These are phyloP conservation scores for Yamadazyma oceani DNA, from an alignment of 1,139 yeast genomes.

Conservation along the genomic window DNA sequence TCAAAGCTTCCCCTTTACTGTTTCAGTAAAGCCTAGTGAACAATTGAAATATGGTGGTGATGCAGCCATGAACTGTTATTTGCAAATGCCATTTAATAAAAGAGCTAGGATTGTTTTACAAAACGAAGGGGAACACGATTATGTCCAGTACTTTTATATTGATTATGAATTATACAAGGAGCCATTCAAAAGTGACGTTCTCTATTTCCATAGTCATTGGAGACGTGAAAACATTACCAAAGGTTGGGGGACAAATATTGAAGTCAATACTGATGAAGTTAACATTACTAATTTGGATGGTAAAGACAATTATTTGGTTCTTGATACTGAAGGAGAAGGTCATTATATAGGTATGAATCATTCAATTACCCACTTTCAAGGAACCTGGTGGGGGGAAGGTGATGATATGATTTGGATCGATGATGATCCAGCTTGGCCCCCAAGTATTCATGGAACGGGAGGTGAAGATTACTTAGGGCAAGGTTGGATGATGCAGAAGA, in stretches of 20 bases:
- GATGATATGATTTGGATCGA: slow-evolving; percentile 7
- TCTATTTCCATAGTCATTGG: slow-evolving; percentile 5
- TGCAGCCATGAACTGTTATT: slow-evolving; percentile 5
- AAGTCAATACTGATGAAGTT: slow-evolving; percentile 4
- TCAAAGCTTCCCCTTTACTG: slow-evolving; percentile 5
- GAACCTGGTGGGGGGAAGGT: slow-evolving; percentile 5
- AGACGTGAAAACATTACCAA: slow-evolving; percentile 2
- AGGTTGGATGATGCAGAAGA: slow-evolving; percentile 5
- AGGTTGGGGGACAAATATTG: slow-evolving; percentile 6
- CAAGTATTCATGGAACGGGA: slow-evolving; percentile 4
- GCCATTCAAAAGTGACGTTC: slow-evolving; percentile 1
- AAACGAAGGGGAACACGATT: slow-evolving; percentile 4
- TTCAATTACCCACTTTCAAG: slow-evolving; percentile 5
- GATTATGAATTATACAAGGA: slow-evolving; percentile 5
- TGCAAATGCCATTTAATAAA: slow-evolving; percentile 4
- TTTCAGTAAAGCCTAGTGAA: slow-evolving; percentile 4
- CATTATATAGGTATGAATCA: slow-evolving; percentile 5
- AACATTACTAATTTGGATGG: slow-evolving; percentile 3
- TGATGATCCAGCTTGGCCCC: slow-evolving; percentile 5
- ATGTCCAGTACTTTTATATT: slow-evolving; percentile 4
- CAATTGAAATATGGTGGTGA: slow-evolving; percentile 4
- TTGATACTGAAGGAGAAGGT: slow-evolving; percentile 4
- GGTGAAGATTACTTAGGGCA: slow-evolving; percentile 5
- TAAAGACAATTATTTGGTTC: slow-evolving; percentile 2
- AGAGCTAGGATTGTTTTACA: slow-evolving; percentile 2